Evolutionary conservation across 129 eudicot genomes (phyloP), one percentile per base, ranked within the genome.

Genomic region (Helianthus tuberosus): DNA sequence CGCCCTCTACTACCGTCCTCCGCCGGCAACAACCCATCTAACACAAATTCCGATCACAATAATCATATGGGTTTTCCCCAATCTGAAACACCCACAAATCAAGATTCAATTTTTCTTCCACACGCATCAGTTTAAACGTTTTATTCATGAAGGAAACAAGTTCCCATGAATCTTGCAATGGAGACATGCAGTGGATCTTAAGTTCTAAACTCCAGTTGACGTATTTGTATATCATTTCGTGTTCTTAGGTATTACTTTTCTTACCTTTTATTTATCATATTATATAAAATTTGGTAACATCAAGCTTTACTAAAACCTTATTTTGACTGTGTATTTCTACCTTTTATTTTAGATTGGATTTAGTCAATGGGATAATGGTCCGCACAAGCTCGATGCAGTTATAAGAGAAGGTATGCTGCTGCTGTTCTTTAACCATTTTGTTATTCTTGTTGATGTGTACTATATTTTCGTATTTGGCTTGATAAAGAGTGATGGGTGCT

Each of bases 371-470:
- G 72, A 58, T 38, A 16, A 73, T 60, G 81, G 67, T 35, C 55
- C 66, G 52, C 53, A 41, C 71, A 27, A 70, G 85, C 74, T 52
- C 57, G 67, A 63, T 54, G 78, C 60, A 73, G 82, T 68, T 61
- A 63, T 61, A 61, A 61, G 44, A 61, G 81, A 84, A 76, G 87
- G 87, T 79, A 76, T 79, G 61, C 50, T 82, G 75, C 66, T 82
- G 75, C 66, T 82, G 81, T 80, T 52, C 55, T 72, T 54, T 58
- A 67, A 71, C 65, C 72, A 57, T 64, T 83, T 60, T 77, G 61
- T 32, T 29, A 73, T 39, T 80, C 72, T 82, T 79, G 83, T 79
- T 61, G 51, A 79, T 80, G 66, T 83, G 88, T 82, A 83, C 68
- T 44, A 72, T 79, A 47, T 72, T 79, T 62, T 72, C 61, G 14